Evolutionary conservation across 192 early-diverging fungal genomes (phyloP), one percentile per base, ranked within the genome.

Genomic region (Radiomyces spectabilis): DNA sequence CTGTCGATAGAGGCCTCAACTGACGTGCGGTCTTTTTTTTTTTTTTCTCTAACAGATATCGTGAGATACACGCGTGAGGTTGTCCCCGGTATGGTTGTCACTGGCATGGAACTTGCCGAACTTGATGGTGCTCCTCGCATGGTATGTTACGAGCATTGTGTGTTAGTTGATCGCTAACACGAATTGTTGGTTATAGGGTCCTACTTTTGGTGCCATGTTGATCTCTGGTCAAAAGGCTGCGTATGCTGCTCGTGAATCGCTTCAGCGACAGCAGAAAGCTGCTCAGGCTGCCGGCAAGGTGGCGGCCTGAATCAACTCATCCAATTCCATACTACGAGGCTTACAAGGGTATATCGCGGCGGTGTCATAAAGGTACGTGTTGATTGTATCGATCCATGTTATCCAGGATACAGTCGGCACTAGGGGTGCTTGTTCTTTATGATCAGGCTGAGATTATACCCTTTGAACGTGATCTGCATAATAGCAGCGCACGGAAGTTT

Each of bases 81-180:
- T 30, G 76, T 77, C 35, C 81, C 80, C 32, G 85, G 85, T 44
- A 74, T 87, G 73, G 79, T 87, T 65, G 69, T 83, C 30, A 66
- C 66, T 51, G 85, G 85, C 42, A 87, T 87, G 85, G 85, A 87
- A 66, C 69, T 87, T 35, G 71, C 82, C 42, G 85, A 87, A 65
- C 60, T 82, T 35, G 81, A 79, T 64, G 85, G 85, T 24, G 69
- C 71, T 53, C 71, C 78, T 42, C 80, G 85, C 34, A 87, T 87
- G 85, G 85, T 57, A 39, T n/a, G n/a, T n/a, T n/a, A n/a, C n/a
- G n/a, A n/a, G n/a, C n/a, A n/a, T n/a, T n/a, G n/a, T n/a, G n/a
- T n/a, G n/a, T n/a, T n/a, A n/a, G n/a, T n/a, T n/a, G n/a, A n/a
- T n/a, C n/a, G n/a, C n/a, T n/a, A n/a, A n/a, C n/a, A n/a, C n/a